phyloP scores from a whole-genome alignment of 2,329 filamentous ascomycete species.

The Penicillium janthinellum region DNA sequence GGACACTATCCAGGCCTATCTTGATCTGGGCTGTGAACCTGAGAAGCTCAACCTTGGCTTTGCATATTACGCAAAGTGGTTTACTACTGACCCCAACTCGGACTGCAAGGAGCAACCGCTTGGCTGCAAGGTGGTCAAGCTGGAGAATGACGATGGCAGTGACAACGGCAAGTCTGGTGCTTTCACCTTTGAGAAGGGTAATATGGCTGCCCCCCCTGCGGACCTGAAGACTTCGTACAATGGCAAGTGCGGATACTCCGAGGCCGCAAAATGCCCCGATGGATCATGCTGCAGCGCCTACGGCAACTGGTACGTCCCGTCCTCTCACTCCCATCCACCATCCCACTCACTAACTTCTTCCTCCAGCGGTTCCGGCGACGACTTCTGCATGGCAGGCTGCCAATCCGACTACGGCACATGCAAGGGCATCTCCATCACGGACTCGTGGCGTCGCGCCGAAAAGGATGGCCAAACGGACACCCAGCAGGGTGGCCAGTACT shows the following conservation, averaged over 20 bases:
- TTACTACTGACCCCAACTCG: slow-evolving; percentile 55
- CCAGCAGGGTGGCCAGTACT: slow-evolving; percentile 65
- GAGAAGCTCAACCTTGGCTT: slow-evolving; percentile 66
- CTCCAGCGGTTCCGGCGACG: slow-evolving; percentile 34
- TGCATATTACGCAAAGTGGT: slow-evolving; percentile 71
- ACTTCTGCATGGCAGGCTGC: slow-evolving; percentile 38
- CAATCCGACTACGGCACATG: slow-evolving; percentile 44
- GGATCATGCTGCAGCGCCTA: slow-evolving; percentile 40
- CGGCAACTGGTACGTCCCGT: slow-evolving; percentile 37
- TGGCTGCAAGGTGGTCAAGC: slow-evolving; percentile 60
- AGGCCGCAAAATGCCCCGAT: slow-evolving; percentile 32
- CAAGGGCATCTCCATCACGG: slow-evolving; percentile 53
- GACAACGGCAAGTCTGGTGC: slow-evolving; percentile 59
- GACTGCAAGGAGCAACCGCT: slow-evolving; percentile 52
- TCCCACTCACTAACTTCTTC: not conserved
- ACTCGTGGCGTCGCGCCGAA: slow-evolving; percentile 61
- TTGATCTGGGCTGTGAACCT: slow-evolving; percentile 57
- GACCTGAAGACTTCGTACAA: slow-evolving; percentile 32
- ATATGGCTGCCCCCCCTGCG: slow-evolving; percentile 25
- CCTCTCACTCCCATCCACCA: not conserved
- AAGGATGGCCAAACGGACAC: slow-evolving; percentile 59
- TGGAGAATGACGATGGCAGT: slow-evolving; percentile 62
- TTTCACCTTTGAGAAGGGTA: slow-evolving; percentile 51
- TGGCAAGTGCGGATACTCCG: slow-evolving; percentile 37
- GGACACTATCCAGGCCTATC: slow-evolving; percentile 60